phyloP scores from a whole-genome alignment of 2,329 filamentous ascomycete species.

The Nannizzia gypsea region DNA sequence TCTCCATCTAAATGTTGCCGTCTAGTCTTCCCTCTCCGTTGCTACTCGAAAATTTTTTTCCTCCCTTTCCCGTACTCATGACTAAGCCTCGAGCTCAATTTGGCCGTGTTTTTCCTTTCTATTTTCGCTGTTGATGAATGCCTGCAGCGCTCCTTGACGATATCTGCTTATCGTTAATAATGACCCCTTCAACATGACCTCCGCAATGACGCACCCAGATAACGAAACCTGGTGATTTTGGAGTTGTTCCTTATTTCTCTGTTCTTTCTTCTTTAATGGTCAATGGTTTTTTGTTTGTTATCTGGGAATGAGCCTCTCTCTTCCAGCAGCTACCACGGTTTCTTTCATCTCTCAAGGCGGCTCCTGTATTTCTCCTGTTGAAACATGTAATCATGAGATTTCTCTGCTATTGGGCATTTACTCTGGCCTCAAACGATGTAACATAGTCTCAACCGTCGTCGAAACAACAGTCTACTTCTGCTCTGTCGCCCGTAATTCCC shows the following conservation, averaged over 20 bases:
- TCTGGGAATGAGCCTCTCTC: neutral
- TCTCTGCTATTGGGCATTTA: neutral
- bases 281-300: neutral
- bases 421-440: neutral
- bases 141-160: neutral
- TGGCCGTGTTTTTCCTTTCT: too few relatives aligned
- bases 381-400: neutral
- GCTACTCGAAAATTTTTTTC: neutral
- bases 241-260: neutral
- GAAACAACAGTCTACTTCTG: neutral
- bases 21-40: neutral
- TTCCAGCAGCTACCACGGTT: neutral
- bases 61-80: neutral
- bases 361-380: neutral
- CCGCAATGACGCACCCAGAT: neutral
- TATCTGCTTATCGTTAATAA: neutral
- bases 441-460: neutral
- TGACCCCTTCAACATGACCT: neutral
- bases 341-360: neutral
- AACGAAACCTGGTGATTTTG: neutral
- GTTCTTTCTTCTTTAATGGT: neutral
- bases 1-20: constrained; percentile 44
- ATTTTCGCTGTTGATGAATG: neutral
- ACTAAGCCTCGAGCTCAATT: neutral
- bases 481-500: neutral